Base-by-base conservation (phyloP, 768 basidiomycete genomes). In the Terana coerulea region DNA sequence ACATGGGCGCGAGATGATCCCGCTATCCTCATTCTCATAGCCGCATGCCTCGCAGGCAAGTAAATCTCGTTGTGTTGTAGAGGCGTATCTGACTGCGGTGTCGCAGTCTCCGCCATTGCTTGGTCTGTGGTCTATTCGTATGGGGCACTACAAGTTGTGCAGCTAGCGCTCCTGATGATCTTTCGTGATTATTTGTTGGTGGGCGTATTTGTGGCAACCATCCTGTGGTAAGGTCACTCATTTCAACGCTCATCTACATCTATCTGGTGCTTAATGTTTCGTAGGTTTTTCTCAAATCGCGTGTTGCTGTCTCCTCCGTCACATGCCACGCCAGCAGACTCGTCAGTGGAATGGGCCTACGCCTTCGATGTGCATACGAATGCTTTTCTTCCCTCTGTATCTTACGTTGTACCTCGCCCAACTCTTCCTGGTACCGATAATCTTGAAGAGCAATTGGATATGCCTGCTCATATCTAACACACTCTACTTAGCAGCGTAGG, bases 1-100 rank as follows among this genome's bases (percentile, higher is more conserved):
- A 92, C 89, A 14, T 98, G 95, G 95, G 93, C 95, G 17, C 76
- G 95, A 67, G 95, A 98, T 68, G 95, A 98, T 64, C 95, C 95
- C 19, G 95, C 95, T 24, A 93, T 97, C 57, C 77, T 98, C 24
- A 77, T 98, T 25, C 79, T 98, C 43, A 84, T 98, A 37, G 79
- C 80, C 43, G 86, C 79, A 37, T 92, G 85, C 66, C 78, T 95
- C 19, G 76, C 75, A 47, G 83, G 93, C 92, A 57, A 47, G 78
- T 70, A 11, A 4, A n/a, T 11, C 36, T 30, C 43, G 22, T 17
- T 44, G 17, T 40, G 49, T 17, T 45, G 19, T 29, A 11, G 19
- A 29, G 29, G 6, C 34, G 33, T 39, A 21, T n/a, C 14, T 46
- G 42, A 25, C 26, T n/a, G 41, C 31, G 25, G 9, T n/a, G 14